Base-by-base conservation (phyloP, 78 protist genomes). In the Parvularia atlantis region DNA sequence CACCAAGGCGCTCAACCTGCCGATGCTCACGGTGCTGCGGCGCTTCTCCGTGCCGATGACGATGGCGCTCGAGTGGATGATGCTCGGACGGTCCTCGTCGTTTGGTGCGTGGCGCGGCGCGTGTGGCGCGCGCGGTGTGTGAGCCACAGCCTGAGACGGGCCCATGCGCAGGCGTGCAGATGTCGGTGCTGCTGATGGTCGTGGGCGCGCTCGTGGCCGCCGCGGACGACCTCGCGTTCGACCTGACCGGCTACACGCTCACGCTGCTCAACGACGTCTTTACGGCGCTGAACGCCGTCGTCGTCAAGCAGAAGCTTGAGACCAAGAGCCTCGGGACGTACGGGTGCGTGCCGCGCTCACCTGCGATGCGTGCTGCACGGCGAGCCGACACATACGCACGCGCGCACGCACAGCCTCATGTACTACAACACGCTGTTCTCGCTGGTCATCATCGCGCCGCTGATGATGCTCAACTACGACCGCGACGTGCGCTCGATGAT, bases 141-240 rank as follows among this genome's bases (percentile, higher is more conserved):
- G 19, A 4, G 46, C 19, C 46, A 41, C 9, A 10, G 46, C 46
- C 46, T 9, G 46, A 9, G 46, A 41, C 46, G 46, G 46, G 46
- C 46, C 46, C 9, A 4, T 19, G 73, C 36, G 10, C 16, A 3
- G 31, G 30, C 26, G 76, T 77, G 33, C 19, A 69, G 44, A 0
- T 43, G 44, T n/a, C 62, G n/a, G 76, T 77, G 41, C 26, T 24
- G 30, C 20, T 68, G n/a, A 68, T 77, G 76, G 56, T 77, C 13
- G 9, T 59, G 10, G 82, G 82, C 7, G 75, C 82, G 20, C 14
- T 61, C n/a, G 71, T 77, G 24, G 82, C 82, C 24, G 82, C 74
- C 10, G 50, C 33, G 5, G 61, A 62, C 68, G 79, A 75, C 48
- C 44, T 75, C 39, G 7, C 14, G 40, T 41, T 75, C 9, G 67